These are phyloP conservation scores for Cryptococcus sp. DNA, from an alignment of 1,284 basidiomycete species.

Conservation along the genomic window DNA sequence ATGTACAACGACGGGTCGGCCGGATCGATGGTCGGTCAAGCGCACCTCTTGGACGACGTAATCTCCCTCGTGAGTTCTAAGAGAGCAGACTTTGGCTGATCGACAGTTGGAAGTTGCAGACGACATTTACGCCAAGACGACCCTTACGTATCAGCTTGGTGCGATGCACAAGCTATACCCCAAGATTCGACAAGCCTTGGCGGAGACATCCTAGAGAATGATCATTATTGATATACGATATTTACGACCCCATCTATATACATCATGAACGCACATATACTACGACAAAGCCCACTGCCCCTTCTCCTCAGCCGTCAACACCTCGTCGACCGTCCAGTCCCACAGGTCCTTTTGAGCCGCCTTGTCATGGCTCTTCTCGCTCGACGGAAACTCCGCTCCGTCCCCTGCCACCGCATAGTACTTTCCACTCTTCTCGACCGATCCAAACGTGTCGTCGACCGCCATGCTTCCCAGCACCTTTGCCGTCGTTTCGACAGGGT, in stretches of 20 bases:
- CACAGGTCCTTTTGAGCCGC: conserved; percentile 19
- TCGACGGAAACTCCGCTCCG: conserved; percentile 5
- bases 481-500: conserved; percentile 1
- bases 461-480: conserved; percentile 8
- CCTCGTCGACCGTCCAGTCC: conserved; percentile 19
- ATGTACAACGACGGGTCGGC: conserved; percentile 59
- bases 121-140: conserved; percentile 57
- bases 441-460: conserved; percentile 6
- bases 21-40: conserved; percentile 81
- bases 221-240: too few relatives aligned
- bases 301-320: conserved; percentile 1
- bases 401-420: conserved; percentile 8
- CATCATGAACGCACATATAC: too few relatives aligned
- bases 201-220: too few relatives aligned
- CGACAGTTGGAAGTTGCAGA: conserved; percentile 57
- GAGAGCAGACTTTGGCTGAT: neutral
- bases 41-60: conserved; percentile 87
- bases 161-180: conserved; percentile 66
- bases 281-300: neutral
- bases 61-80: conserved; percentile 62
- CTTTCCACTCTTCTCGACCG: conserved; percentile 10
- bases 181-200: too few relatives aligned
- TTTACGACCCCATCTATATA: too few relatives aligned
- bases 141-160: conserved; percentile 75
- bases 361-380: conserved; percentile 9